Base-by-base conservation (phyloP, 208 protist genomes). In the Herpetomonas samuelpessoai region DNA sequence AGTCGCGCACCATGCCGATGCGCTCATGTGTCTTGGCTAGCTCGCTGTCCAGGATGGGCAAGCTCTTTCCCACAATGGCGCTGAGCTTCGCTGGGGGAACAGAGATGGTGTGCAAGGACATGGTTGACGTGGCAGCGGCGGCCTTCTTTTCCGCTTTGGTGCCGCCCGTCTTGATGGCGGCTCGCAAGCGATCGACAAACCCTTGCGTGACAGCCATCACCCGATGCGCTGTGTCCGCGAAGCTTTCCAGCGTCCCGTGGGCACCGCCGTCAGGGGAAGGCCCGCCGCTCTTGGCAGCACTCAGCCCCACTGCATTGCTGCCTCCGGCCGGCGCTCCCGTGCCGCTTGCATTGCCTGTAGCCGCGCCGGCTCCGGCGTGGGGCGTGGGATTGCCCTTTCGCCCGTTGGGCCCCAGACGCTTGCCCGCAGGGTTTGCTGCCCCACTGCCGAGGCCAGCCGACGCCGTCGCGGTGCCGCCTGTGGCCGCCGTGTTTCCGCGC, bases 181-280 rank as follows among this genome's bases (percentile, higher is more conserved):
- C 46, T n/a, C 57, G 67, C 16, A 93, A 56, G 3, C 71, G 75
- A 22, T 86, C 79, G 18, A 80, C 75, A 41, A 84, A 62, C 39
- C 30, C 60, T 9, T 66, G 56, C 16, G 84, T 22, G 0, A 57
- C 48, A 12, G 28, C 41, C 6, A 78, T 51, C 48, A 88, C 59
- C n/a, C 71, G 72, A 41, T 71, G 68, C 59, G 80, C 58, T 14
- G 48, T 45, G 24, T 89, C 81, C 22, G 47, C 63, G 54, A 93
- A 83, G 51, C 74, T 64, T 21, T 90, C 86, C 59, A 84, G 79
- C 10, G 66, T 62, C 86, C 78, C 16, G 66, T 62, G 2, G 66
- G 64, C 51, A 74, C 75, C 62, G 85, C 82, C 22, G 57, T 49
- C 29, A 51, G n/a, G n/a, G n/a, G n/a, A n/a, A n/a, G n/a, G n/a